Percentiles rank a stretch among this genome's conserved stretches.
Evolutionary conservation across 495 filamentous ascomycete genomes (phyloP).

Genomic region (Xylaria sp.): DNA sequence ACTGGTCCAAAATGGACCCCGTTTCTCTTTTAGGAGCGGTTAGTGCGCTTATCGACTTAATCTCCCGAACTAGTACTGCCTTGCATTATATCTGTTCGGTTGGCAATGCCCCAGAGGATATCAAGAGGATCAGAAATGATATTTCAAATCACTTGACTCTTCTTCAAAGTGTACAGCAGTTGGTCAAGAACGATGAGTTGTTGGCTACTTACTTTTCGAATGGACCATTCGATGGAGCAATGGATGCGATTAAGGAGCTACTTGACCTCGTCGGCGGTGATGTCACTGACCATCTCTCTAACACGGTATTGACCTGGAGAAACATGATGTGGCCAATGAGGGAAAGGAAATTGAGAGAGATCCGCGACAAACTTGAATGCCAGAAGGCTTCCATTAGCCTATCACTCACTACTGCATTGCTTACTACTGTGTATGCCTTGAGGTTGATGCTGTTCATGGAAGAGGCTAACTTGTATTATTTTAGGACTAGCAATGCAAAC

Average conservation of each 20-base stretch:
- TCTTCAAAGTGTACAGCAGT: neutral
- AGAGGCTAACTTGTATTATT: neutral
- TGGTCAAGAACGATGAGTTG: neutral
- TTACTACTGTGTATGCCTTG: neutral
- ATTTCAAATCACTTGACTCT: neutral
- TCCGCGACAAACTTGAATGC: neutral
- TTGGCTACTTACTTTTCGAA: neutral
- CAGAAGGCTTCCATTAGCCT: neutral
- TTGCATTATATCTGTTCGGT: neutral
- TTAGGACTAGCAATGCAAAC: neutral
- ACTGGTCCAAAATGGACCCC: neutral
- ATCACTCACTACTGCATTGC: neutral
- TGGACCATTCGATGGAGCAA: neutral
- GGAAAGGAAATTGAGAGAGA: neutral
- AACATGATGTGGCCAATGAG: neutral
- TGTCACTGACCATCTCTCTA: neutral
- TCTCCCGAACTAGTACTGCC: no score
- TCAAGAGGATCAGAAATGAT: neutral
- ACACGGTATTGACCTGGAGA: neutral
- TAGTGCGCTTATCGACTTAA: neutral
- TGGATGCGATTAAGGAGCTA: neutral
- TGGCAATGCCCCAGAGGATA: neutral
- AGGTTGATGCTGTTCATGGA: neutral
- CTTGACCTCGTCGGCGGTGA: neutral
- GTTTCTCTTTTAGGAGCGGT: neutral